phyloP scores from a whole-genome alignment of 805 yeast genomes.

The Teunomyces cretensis region DNA sequence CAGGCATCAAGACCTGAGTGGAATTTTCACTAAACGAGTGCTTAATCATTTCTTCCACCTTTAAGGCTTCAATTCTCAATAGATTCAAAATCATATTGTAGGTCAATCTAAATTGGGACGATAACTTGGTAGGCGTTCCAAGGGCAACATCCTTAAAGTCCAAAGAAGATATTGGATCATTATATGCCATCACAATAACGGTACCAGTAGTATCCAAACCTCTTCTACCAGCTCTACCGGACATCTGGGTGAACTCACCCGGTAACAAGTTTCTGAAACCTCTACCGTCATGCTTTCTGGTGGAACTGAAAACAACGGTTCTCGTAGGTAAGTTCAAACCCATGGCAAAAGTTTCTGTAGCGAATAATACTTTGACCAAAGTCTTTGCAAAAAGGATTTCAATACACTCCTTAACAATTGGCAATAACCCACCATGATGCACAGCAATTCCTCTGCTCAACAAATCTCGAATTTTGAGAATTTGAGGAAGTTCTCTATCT shows the following conservation, averaged over 20 bases:
- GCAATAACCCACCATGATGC: conserved; percentile 91
- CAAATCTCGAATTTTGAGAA: conserved; percentile 75
- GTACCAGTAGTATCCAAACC: conserved; percentile 94
- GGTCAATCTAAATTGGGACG: conserved; percentile 90
- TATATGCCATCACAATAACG: conserved; percentile 86
- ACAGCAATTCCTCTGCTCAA: conserved; percentile 91
- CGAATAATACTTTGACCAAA: conserved; percentile 85
- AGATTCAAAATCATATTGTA: conserved; percentile 93
- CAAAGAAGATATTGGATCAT: conserved; percentile 54
- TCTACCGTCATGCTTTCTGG: conserved; percentile 88
- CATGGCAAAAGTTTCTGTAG: conserved; percentile 99
- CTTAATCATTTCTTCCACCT: conserved; percentile 98
- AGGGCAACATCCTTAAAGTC: conserved; percentile 78
- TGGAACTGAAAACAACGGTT: conserved; percentile 86
- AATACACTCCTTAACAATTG: conserved; percentile 89
- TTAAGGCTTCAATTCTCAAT: conserved; percentile 87
- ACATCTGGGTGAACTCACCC: conserved; percentile 98
- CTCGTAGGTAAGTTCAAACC: conserved; percentile 95
- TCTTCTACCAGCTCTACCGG: conserved; percentile 98
- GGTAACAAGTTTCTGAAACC: conserved; percentile 80
- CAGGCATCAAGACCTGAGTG: conserved; percentile 81
- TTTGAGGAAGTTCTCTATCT: conserved; percentile 92
- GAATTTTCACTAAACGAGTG: conserved; percentile 92
- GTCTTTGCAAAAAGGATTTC: conserved; percentile 89
- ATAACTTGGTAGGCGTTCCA: conserved; percentile 87